phyloP scores from a whole-genome alignment of 371 early-diverging fungal genomes.

The Mortierella sp. region DNA sequence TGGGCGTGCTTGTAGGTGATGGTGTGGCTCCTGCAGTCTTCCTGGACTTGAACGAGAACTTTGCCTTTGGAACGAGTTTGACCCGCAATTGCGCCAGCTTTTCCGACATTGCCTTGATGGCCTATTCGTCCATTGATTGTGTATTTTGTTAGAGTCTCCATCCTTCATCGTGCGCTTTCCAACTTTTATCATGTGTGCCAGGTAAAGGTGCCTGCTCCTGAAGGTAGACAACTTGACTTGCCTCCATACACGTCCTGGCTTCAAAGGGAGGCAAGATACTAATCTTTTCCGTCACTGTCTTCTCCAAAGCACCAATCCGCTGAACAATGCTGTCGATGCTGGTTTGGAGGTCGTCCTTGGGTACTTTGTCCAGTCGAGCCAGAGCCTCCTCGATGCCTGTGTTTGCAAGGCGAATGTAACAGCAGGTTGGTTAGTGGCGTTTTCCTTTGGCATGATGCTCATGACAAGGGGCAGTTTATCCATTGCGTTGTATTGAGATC shows the following conservation, averaged over 20 bases:
- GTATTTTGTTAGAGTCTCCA: neutral
- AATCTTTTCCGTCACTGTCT: conserved; percentile 70
- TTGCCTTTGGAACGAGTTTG: conserved; percentile 70
- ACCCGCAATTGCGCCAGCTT: conserved; percentile 56
- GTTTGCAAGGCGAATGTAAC: neutral
- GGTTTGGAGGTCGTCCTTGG: conserved; percentile 50
- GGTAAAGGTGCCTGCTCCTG: neutral
- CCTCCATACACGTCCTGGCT: conserved; percentile 67
- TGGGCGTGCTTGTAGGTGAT: conserved; percentile 22
- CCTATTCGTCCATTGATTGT: conserved; percentile 49
- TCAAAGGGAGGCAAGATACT: conserved; percentile 76
- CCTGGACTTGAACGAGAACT: conserved; percentile 77
- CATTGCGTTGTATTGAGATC: neutral
- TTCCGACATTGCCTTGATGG: conserved; percentile 66
- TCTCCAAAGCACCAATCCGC: conserved; percentile 68
- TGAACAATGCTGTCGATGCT: conserved; percentile 62
- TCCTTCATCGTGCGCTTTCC: neutral
- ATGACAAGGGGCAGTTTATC: neutral
- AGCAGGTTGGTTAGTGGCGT: neutral
- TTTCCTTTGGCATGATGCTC: neutral
- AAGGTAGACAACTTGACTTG: conserved; percentile 3
- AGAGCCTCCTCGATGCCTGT: conserved; percentile 62
- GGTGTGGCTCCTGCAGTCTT: conserved; percentile 45
- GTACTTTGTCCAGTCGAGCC: conserved; percentile 31
- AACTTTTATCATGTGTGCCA: no score